phyloP scores from a whole-genome alignment of 257 asterid genomes.

The Scutellaria barbata region DNA sequence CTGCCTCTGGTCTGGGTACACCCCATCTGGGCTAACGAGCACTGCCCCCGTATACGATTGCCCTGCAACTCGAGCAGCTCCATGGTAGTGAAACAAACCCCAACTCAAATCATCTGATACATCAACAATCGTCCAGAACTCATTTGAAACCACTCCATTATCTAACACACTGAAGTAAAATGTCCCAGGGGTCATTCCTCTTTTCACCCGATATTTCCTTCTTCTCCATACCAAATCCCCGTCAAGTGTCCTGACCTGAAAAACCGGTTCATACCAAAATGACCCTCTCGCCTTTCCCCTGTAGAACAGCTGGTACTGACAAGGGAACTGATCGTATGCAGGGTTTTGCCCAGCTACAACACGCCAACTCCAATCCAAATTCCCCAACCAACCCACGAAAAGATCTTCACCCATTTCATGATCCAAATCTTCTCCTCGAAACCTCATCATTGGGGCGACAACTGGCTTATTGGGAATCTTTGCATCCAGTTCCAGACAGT shows the following conservation, averaged over 20 bases:
- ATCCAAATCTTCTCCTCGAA: slow-evolving; percentile 61
- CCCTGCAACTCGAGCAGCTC: slow-evolving; percentile 92
- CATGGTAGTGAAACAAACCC: slow-evolving; percentile 93
- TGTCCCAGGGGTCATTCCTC: slow-evolving; percentile 72
- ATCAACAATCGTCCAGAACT: slow-evolving; percentile 85
- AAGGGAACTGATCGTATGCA: slow-evolving; percentile 95
- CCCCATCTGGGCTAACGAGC: slow-evolving; percentile 77
- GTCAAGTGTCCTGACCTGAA: slow-evolving; percentile 71
- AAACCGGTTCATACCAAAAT: slow-evolving; percentile 94
- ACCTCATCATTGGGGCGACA: slow-evolving; percentile 62
- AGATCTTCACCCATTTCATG: slow-evolving; percentile 90
- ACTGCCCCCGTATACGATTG: slow-evolving; percentile 92
- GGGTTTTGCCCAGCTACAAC: slow-evolving; percentile 97
- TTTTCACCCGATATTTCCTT: slow-evolving; percentile 76
- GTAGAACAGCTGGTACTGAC: slow-evolving; percentile 90
- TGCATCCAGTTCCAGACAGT: slow-evolving; percentile 83
- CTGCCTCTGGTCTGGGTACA: slow-evolving; percentile 54
- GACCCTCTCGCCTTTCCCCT: slow-evolving; percentile 91
- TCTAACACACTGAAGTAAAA: slow-evolving; percentile 84
- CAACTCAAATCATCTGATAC: slow-evolving; percentile 79
- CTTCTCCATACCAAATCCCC: slow-evolving; percentile 83
- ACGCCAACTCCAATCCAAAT: slow-evolving; percentile 90
- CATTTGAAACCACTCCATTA: slow-evolving; percentile 91
- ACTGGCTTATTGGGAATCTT: slow-evolving; percentile 76
- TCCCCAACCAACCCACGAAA: slow-evolving; percentile 88